Percentiles rank a stretch among this genome's conserved stretches.
phyloP scores from a whole-genome alignment of 2,329 filamentous ascomycete species.

The Colletotrichum ledebouriae region DNA sequence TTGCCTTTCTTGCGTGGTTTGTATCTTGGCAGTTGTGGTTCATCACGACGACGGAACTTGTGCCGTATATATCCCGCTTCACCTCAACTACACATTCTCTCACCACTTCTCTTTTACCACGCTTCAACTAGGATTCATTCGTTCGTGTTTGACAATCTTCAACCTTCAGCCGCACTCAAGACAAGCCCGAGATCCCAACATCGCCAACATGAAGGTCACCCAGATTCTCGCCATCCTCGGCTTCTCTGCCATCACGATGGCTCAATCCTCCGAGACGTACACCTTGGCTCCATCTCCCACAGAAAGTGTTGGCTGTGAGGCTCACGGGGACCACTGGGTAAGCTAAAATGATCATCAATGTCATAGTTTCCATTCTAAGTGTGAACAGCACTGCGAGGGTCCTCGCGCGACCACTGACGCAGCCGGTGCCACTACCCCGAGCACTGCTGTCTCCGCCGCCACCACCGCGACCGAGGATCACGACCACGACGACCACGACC shows the following conservation, averaged over 20 bases:
- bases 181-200: neutral
- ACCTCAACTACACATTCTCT: neutral
- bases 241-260: conserved; percentile 25
- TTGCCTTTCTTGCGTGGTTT: neutral
- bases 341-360: too few species aligned
- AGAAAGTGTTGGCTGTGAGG: conserved; percentile 50
- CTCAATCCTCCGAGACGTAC: neutral
- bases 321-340: conserved; percentile 54
- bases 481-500: conserved; percentile 30
- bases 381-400: conserved; percentile 40
- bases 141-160: neutral
- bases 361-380: neutral
- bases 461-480: conserved; percentile 17
- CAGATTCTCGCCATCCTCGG: conserved; percentile 41
- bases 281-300: conserved; percentile 51
- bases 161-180: neutral
- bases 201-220: conserved; percentile 36
- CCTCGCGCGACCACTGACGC: conserved; percentile 11
- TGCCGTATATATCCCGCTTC: conserved; percentile 15
- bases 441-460: conserved; percentile 20
- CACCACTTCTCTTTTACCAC: neutral
- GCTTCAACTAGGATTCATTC: too few species aligned
- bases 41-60: neutral
- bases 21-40: conserved; percentile 4
- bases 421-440: conserved; percentile 11